Evolutionary conservation across 2,329 filamentous ascomycete genomes (phyloP), one percentile per base, ranked within the genome.

Genomic region (Fusarium burgessii): DNA sequence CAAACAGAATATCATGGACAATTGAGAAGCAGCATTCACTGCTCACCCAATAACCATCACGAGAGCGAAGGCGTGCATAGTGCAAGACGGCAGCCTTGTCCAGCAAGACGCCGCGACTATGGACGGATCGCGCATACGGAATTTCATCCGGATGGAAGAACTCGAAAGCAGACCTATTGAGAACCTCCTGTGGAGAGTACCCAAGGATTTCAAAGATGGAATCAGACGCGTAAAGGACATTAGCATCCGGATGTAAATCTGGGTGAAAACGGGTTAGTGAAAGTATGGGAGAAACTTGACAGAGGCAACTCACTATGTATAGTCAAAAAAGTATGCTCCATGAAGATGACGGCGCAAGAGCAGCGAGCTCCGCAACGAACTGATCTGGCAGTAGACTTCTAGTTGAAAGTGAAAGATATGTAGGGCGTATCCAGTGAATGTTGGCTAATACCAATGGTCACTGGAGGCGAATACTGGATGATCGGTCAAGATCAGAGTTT

Each of bases 21-120:
- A 97, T 86, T 8, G 93, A 96, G 79, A 97, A 97, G 80, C 93
- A 94, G 80, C 93, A 96, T 81, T 97, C 94, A 81, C 93, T 96
- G 68, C 89, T 90, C 41, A 95, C 84, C 90, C 92, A 97, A 58
- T 87, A 84, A 18, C 92, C 92, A 75, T 91, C 84, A 47, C 87
- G 89, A 60, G 92, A 89, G 74, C 86, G 87, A 68, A 97, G 88
- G 38, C 89, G 88, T 67, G 91, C 93, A 82, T 97, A 97, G 67
- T 93, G 91, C 63, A 97, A 85, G 20, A 95, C 92, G 7, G 94
- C 93, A 18, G 93, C 94, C 79, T 94, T 96, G 83, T 97, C 94
- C 66, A 95, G 87, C 58, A 89, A 84, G 50, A 97, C 87, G 20
- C 92, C 92, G 55, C 91, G 89, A 72, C 86, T 90, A 80, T 96